Conservation (phyloP, 208 protist genomes). For the Trypanosoma rangeli region DNA sequence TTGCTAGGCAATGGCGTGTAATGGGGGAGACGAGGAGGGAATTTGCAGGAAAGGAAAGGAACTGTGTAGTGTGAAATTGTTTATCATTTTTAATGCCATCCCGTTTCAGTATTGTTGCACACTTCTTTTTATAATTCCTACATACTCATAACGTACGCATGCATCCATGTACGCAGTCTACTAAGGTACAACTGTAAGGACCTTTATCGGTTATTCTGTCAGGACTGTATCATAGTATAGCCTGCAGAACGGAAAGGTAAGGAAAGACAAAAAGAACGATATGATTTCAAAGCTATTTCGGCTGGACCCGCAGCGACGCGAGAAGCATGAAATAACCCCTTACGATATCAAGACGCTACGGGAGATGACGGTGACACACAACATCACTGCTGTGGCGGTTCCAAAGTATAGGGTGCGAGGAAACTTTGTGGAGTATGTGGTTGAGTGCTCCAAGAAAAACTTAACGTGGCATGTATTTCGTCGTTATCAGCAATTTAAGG, state of each 20-base stretch:
- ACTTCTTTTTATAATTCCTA: background rate
- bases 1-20: background rate
- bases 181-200: background rate
- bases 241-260: background rate
- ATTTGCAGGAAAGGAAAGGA: background rate
- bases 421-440: conserved; percentile 73
- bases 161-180: background rate
- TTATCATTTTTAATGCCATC: background rate
- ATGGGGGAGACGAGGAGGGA: background rate
- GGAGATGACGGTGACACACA: conserved; percentile 1
- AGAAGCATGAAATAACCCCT: conserved; percentile 13
- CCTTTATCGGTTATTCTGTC: background rate
- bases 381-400: conserved; percentile 53
- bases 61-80: background rate
- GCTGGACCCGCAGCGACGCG: conserved; percentile 3
- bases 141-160: background rate
- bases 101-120: background rate
- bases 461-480: conserved; percentile 64
- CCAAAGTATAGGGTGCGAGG: conserved; percentile 67
- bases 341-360: conserved; percentile 8
- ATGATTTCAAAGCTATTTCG: conserved; percentile 38
- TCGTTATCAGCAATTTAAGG: conserved; percentile 85
- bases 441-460: conserved; percentile 50
- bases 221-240: background rate
- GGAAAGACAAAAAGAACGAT: conserved; percentile 5